Conservation (phyloP, 306 rosid genomes). For the Oemleria cerasiformis region DNA sequence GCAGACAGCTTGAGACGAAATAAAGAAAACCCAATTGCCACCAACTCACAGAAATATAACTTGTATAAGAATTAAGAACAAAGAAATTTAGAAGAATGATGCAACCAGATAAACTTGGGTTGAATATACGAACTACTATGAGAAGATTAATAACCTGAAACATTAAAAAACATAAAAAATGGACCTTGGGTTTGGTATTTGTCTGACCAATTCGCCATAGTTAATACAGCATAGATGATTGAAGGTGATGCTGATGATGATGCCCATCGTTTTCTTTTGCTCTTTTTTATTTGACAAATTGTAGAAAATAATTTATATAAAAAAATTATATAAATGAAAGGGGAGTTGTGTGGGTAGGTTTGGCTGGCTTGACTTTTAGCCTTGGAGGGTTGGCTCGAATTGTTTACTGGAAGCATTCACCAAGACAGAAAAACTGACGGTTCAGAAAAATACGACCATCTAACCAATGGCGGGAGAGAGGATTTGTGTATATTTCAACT, state of each 20-base stretch:
- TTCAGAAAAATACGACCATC: background rate
- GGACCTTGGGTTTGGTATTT: background rate
- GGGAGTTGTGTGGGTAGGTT: background rate
- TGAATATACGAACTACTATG: background rate
- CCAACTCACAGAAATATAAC: background rate
- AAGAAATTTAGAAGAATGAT: background rate
- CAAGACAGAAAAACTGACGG: background rate
- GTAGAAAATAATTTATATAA: background rate
- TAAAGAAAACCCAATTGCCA: slow-evolving; percentile 13
- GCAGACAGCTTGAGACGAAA: slow-evolving; percentile 10
- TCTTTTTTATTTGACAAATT: background rate
- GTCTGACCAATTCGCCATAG: slow-evolving; percentile 43
- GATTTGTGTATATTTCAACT: background rate
- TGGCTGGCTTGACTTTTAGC: slow-evolving; percentile 21
- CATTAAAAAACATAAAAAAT: background rate
- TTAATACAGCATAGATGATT: slow-evolving; percentile 17
- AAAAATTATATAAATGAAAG: background rate
- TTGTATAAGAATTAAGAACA: background rate
- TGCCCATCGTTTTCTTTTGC: slow-evolving; percentile 34
- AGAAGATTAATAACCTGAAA: background rate
- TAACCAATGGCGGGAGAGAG: background rate
- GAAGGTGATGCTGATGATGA: slow-evolving; percentile 15
- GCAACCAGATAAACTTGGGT: background rate
- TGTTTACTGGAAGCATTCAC: background rate
- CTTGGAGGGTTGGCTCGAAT: background rate